These are phyloP conservation scores for Phylloporus rhodoxanthus DNA, from an alignment of 768 basidiomycete genomes.

Conservation along the genomic window DNA sequence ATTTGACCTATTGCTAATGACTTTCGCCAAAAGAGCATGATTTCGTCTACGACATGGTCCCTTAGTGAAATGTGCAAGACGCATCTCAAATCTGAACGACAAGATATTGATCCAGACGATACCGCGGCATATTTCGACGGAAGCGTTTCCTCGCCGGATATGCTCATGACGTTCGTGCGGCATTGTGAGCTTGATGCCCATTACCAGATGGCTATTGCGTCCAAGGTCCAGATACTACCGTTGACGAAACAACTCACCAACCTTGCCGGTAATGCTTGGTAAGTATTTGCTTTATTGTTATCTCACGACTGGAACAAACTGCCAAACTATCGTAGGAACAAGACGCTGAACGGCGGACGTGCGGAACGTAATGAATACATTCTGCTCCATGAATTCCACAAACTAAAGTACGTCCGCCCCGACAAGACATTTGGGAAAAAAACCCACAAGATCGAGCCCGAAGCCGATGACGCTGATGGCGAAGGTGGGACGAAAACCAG, in stretches of 20 bases:
- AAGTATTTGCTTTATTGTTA: slow-evolving; percentile 18
- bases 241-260: slow-evolving; percentile 91
- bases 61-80: slow-evolving; percentile 94
- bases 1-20: background rate
- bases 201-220: slow-evolving; percentile 94
- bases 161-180: slow-evolving; percentile 79
- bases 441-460: slow-evolving; percentile 42
- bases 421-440: slow-evolving; percentile 90
- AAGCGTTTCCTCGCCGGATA: slow-evolving; percentile 65
- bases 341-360: slow-evolving; percentile 93
- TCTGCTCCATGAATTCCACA: slow-evolving; percentile 95
- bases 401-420: slow-evolving; percentile 91
- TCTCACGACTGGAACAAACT: background rate
- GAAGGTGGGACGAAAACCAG: slow-evolving; percentile 41
- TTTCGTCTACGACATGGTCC: slow-evolving; percentile 96
- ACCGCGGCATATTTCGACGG: slow-evolving; percentile 88
- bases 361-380: slow-evolving; percentile 99
- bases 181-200: slow-evolving; percentile 96
- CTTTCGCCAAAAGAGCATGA: slow-evolving; percentile 67
- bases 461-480: slow-evolving; percentile 52
- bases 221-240: slow-evolving; percentile 90
- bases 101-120: slow-evolving; percentile 96
- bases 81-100: slow-evolving; percentile 77
- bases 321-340: slow-evolving; percentile 59
- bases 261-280: slow-evolving; percentile 97